These are phyloP conservation scores for Ziziphus jujuba DNA, from an alignment of 306 rosid species.

Conservation along the genomic window DNA sequence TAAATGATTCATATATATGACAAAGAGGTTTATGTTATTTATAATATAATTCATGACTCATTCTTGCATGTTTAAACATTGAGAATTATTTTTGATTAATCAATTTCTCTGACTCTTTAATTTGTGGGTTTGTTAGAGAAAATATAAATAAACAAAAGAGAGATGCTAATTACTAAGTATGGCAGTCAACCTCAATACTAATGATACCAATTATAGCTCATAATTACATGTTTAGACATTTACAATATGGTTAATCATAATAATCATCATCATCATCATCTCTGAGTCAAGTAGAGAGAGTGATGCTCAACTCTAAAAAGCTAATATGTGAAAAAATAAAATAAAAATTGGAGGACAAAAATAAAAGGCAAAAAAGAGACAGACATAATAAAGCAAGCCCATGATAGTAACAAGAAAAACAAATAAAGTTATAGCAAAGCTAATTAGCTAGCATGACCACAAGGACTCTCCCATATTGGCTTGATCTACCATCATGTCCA, in stretches of 20 bases:
- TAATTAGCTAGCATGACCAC: conserved; percentile 68
- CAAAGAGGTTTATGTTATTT: no score
- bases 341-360: no score
- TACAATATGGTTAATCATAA: conserved; percentile 40
- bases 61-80: no score
- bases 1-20: no score
- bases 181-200: background rate
- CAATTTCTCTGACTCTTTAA: no score
- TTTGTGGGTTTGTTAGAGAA: background rate
- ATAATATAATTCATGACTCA: no score
- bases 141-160: background rate
- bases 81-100: no score
- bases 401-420: conserved; percentile 25
- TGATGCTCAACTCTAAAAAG: conserved; percentile 20
- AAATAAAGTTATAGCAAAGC: conserved; percentile 13
- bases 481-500: conserved; percentile 62
- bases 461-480: conserved; percentile 62
- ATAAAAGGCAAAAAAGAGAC: conserved; percentile 21
- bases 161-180: background rate
- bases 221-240: conserved; percentile 44
- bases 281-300: conserved; percentile 34
- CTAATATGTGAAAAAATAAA: background rate
- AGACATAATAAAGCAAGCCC: conserved; percentile 52
- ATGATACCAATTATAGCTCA: conserved; percentile 9
- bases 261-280: conserved; percentile 39